phyloP scores from a whole-genome alignment of 768 basidiomycete genomes.

The Kwoniella sp. region DNA sequence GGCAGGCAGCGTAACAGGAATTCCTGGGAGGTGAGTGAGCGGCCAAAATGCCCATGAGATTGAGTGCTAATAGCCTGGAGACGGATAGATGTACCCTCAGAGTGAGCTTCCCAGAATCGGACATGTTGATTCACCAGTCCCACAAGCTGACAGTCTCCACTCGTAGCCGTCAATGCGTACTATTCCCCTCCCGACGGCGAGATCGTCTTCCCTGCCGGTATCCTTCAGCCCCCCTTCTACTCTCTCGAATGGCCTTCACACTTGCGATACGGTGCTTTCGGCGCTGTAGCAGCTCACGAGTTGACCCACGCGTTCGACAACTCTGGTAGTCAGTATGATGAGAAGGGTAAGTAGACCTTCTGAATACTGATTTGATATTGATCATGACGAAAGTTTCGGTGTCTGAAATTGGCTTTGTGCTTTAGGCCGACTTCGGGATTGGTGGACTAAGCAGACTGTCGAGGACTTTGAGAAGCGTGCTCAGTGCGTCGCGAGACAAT shows the following conservation, averaged over 20 bases:
- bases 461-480: constrained; percentile 78
- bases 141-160: background rate
- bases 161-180: constrained; percentile 44
- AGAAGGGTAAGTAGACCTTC: constrained; percentile 79
- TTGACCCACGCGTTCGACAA: constrained; percentile 66
- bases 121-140: background rate
- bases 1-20: constrained; percentile 71
- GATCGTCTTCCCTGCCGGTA: constrained; percentile 92
- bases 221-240: constrained; percentile 91
- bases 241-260: constrained; percentile 81
- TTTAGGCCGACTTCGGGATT: constrained; percentile 43
- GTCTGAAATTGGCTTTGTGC: too few relatives aligned
- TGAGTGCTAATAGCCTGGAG: background rate
- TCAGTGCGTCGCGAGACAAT: constrained; percentile 88
- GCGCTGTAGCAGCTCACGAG: constrained; percentile 89
- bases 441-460: constrained; percentile 62
- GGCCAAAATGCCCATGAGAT: background rate
- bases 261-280: constrained; percentile 88
- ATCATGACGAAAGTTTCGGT: too few relatives aligned
- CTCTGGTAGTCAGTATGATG: constrained; percentile 84
- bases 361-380: background rate
- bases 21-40: constrained; percentile 73
- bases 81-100: constrained; percentile 45
- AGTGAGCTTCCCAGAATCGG: constrained; percentile 13
- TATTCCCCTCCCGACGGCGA: constrained; percentile 76